These are phyloP conservation scores for Auricularia sp. DNA, from an alignment of 768 basidiomycete genomes.

Conservation along the genomic window DNA sequence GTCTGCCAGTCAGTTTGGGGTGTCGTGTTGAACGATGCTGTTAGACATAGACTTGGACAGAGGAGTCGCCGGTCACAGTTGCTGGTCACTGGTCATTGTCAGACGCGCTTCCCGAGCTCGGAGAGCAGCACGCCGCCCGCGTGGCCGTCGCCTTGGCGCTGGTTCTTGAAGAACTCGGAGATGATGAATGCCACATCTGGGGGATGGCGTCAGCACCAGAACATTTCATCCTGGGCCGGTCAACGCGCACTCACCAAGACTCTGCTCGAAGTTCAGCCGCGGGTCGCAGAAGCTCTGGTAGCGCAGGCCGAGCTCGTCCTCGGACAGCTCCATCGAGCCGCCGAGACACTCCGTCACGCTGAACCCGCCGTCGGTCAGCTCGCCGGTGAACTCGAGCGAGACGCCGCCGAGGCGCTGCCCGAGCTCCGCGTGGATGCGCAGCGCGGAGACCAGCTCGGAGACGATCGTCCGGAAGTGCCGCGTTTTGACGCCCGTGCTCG, in stretches of 20 bases:
- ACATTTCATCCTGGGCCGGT: neutral
- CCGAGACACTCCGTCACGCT: conserved; percentile 96
- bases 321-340: conserved; percentile 88
- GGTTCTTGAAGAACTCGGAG: conserved; percentile 69
- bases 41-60: neutral
- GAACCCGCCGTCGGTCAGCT: conserved; percentile 82
- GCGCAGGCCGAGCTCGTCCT: conserved; percentile 80
- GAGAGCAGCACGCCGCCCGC: neutral
- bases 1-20: too few relatives aligned
- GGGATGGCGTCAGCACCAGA: neutral
- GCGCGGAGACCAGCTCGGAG: conserved; percentile 70
- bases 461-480: conserved; percentile 85
- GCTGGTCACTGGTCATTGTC: neutral
- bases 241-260: conserved; percentile 51
- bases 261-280: conserved; percentile 87
- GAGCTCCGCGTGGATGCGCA: conserved; percentile 67
- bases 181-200: conserved; percentile 79
- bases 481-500: conserved; percentile 75
- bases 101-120: neutral
- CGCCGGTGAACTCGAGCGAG: conserved; percentile 87
- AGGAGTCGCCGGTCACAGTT: neutral
- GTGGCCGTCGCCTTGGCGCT: conserved; percentile 31
- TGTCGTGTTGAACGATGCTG: too few relatives aligned
- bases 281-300: conserved; percentile 98
- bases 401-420: conserved; percentile 72